These are phyloP conservation scores for Daldinia grandis DNA, from an alignment of 495 filamentous ascomycete species.

Conservation along the genomic window DNA sequence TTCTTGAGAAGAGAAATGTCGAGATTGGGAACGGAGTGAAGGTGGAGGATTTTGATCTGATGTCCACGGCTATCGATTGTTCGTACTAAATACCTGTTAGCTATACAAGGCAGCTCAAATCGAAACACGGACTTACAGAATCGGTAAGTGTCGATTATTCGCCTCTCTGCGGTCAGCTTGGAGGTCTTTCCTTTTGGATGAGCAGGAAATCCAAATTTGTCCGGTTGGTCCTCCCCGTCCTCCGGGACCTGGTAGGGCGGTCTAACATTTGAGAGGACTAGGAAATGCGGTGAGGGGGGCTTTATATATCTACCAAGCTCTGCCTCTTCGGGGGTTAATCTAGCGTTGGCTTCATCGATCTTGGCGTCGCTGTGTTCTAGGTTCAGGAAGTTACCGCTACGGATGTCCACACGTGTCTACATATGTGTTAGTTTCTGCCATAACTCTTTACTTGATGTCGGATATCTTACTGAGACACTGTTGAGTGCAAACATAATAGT, in stretches of 20 bases:
- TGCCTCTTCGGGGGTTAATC: background rate
- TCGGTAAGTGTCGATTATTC: background rate
- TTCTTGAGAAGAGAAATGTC: conserved; percentile 9
- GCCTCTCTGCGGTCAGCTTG: background rate
- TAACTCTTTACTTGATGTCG: background rate
- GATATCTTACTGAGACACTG: conserved; percentile 1
- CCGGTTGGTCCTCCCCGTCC: background rate
- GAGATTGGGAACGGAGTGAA: conserved; percentile 26
- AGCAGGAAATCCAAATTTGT: conserved; percentile 9
- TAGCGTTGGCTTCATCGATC: background rate
- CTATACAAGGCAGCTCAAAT: no score
- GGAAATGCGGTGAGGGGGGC: background rate
- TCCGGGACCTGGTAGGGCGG: background rate
- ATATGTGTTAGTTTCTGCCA: conserved; percentile 8
- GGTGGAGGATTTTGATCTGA: conserved; percentile 23
- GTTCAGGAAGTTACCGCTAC: conserved; percentile 10
- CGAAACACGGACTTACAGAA: conserved; percentile 5
- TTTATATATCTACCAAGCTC: background rate
- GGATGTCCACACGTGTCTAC: conserved; percentile 19
- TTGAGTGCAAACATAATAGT: conserved; percentile 11
- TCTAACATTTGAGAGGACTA: conserved; percentile 12
- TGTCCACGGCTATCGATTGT: conserved; percentile 18
- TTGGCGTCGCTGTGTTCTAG: conserved; percentile 6
- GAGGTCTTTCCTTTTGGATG: background rate
- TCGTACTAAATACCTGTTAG: conserved; percentile 31